Percentiles rank a stretch among this genome's conserved stretches.
These are phyloP conservation scores for Zea luxurians DNA, from an alignment of 176 grass and related monocot genomes.

Conservation along the genomic window DNA sequence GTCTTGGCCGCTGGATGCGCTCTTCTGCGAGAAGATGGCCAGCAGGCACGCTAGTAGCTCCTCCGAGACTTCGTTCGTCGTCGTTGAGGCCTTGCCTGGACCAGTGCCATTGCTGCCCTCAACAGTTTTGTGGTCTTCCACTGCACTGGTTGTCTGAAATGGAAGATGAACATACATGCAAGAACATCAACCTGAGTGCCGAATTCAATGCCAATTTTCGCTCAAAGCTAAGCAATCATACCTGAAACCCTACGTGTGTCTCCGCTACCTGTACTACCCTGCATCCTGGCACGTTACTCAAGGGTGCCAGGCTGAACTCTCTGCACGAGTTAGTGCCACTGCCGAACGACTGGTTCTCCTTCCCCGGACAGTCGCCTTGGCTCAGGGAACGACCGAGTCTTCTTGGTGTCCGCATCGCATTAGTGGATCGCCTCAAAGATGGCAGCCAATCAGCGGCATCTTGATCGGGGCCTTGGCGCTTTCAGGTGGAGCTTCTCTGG, in stretches of 20 bases:
- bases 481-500: constrained; percentile 15
- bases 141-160: constrained; percentile 45
- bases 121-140: constrained; percentile 24
- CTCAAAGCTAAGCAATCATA: constrained; percentile 17
- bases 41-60: constrained; percentile 71
- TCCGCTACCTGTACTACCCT: constrained; percentile 5
- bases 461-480: constrained; percentile 24
- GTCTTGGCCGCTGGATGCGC: constrained; percentile 39
- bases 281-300: constrained; percentile 43
- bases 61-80: constrained; percentile 64
- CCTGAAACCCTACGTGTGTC: constrained; percentile 41
- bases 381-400: constrained; percentile 15
- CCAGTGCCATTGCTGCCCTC: constrained; percentile 18
- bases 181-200: constrained; percentile 14
- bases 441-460: constrained; percentile 38
- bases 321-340: constrained; percentile 41
- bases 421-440: constrained; percentile 25
- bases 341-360: constrained; percentile 61
- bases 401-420: constrained; percentile 45
- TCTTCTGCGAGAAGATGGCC: constrained; percentile 63
- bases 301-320: constrained; percentile 41
- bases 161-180: neutral
- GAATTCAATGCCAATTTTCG: neutral
- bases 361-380: constrained; percentile 49
- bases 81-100: constrained; percentile 35